phyloP scores from a whole-genome alignment of 805 yeast genomes.

The Deakozyma indianensis region DNA sequence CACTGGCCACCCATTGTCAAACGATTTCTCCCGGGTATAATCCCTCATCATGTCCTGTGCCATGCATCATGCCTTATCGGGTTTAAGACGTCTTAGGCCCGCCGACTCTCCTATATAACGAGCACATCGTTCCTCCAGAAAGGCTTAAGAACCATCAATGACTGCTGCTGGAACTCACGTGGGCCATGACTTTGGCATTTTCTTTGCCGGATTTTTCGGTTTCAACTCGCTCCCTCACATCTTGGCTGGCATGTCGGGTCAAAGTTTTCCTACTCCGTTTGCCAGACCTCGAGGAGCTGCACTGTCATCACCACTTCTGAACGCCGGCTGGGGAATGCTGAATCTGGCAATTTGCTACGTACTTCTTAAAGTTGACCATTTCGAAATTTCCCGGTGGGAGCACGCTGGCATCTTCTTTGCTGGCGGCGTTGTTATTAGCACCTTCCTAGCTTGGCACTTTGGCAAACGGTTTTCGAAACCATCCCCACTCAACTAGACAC shows the following conservation, averaged over 20 bases:
- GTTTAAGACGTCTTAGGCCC: too few species aligned
- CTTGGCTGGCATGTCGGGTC: background rate
- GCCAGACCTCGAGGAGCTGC: background rate
- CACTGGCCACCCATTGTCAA: too few species aligned
- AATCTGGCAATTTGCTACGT: background rate
- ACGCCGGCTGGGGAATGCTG: background rate
- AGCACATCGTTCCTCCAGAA: too few species aligned
- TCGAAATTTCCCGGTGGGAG: background rate
- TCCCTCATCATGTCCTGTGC: too few species aligned
- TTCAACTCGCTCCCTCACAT: background rate
- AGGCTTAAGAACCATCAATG: too few species aligned
- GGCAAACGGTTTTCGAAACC: background rate
- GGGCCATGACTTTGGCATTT: background rate
- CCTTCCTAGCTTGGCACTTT: background rate
- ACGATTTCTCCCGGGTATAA: too few species aligned
- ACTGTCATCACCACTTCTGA: background rate
- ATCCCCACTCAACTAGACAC: too few species aligned
- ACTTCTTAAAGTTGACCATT: background rate
- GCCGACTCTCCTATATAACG: too few species aligned
- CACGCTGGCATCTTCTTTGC: background rate
- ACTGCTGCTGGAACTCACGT: too few species aligned
- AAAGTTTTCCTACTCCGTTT: background rate
- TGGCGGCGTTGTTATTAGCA: background rate
- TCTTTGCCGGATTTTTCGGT: background rate
- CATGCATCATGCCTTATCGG: too few species aligned